Conservation (phyloP, 2,329 filamentous ascomycete genomes). For the Ascochyta clinopodiicola region DNA sequence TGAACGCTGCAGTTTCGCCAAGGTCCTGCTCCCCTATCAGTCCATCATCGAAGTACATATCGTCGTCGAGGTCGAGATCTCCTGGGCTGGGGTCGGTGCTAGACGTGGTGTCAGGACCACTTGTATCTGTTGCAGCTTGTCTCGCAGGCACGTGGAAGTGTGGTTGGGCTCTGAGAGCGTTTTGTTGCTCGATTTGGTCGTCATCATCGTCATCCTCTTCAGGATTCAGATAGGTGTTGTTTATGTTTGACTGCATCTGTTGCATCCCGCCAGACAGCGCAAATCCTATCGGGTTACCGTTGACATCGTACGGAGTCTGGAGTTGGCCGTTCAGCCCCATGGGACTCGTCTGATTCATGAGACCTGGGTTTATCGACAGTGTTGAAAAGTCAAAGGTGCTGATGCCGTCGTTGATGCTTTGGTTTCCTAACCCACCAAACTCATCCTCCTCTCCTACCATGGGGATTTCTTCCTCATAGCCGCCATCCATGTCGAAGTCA, state of each 20-base stretch:
- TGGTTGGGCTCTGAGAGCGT: conserved; percentile 4
- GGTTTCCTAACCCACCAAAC: conserved; percentile 34
- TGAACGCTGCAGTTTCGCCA: conserved; percentile 64
- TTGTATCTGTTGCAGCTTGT: background rate
- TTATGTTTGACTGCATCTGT: conserved; percentile 6
- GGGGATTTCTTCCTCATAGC: conserved; percentile 71
- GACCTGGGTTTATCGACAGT: conserved; percentile 30
- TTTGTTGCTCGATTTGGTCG: conserved; percentile 13
- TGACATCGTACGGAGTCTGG: conserved; percentile 37
- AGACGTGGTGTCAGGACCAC: conserved; percentile 5
- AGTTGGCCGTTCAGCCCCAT: conserved; percentile 32
- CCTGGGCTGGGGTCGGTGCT: conserved; percentile 17
- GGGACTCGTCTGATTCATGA: conserved; percentile 29
- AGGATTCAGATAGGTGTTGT: conserved; percentile 4
- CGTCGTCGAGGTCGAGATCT: conserved; percentile 51
- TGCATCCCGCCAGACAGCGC: conserved; percentile 38
- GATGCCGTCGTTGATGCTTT: conserved; percentile 31
- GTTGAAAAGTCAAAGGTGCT: conserved; percentile 44
- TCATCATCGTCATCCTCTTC: conserved; percentile 16
- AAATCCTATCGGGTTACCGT: conserved; percentile 43
- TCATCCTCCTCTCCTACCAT: conserved; percentile 52
- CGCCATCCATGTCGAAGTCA: conserved; percentile 62
- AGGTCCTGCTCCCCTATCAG: conserved; percentile 60
- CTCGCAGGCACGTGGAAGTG: background rate
- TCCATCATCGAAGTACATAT: conserved; percentile 74